Base-by-base conservation (phyloP, 345 rosid genomes). In the Kernera saxatilis region DNA sequence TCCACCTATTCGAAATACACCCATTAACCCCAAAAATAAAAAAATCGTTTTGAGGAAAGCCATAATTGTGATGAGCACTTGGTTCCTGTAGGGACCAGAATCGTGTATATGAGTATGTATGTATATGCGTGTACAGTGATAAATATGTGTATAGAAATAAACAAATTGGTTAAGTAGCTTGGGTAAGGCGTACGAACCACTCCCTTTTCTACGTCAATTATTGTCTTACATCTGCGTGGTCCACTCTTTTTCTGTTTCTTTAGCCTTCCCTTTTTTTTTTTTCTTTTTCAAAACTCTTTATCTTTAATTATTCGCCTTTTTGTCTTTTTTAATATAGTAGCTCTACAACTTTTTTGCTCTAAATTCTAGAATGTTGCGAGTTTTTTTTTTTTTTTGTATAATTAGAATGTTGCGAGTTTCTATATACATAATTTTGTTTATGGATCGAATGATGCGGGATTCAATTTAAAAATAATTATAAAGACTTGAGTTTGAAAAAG, bases 101-200 rank as follows among this genome's bases (percentile, higher is more conserved):
- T 18, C 2, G 39, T 2, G 63, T 53, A 3, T 36, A 35, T 17
- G 1, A 22, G 8, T 21, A 64, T 48, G 17, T 23, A 22, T 26
- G 9, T 6, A 5, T 1, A n/a, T 29, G 30, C n/a, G 6, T 36
- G 6, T 55, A 11, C 11, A 58, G 50, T 11, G 10, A 58, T 1
- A 35, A 12, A 11, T 19, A 23, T 68, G 30, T 55, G 64, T 33
- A 23, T 33, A 49, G 50, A 35, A 21, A 70, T 18, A 9, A 49
- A 59, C 49, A 26, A 8, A 46, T n/a, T n/a, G n/a, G n/a, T n/a
- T n/a, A n/a, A 22, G n/a, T 26, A 29, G 48, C 37, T 41, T n/a
- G 64, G 55, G 26, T 33, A 43, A 63, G 70, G 70, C 64, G 56
- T 72, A 64, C 70, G 56, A 72, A 63, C 76, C 56, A 72, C 37